Conservation (phyloP, 768 basidiomycete species). For the Suillus sp. region DNA sequence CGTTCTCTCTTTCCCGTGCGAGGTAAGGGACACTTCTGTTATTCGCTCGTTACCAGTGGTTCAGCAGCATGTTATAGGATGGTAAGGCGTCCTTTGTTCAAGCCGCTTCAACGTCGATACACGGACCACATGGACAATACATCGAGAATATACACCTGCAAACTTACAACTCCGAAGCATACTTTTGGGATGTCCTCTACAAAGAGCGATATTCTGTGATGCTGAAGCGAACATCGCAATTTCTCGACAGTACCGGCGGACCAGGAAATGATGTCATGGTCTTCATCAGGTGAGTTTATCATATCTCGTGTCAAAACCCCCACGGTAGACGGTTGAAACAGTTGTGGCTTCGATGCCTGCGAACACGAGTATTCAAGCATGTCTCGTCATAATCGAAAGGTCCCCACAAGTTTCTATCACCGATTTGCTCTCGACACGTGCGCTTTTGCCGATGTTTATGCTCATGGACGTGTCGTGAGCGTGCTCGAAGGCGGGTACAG, state of each 20-base stretch:
- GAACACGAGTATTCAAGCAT: slow-evolving; percentile 90
- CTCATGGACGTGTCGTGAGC: slow-evolving; percentile 74
- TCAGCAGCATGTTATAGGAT: slow-evolving; percentile 50
- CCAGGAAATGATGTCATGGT: slow-evolving; percentile 72
- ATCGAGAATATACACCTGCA: slow-evolving; percentile 87
- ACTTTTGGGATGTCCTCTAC: slow-evolving; percentile 81
- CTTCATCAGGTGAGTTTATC: slow-evolving; percentile 74
- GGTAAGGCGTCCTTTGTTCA: slow-evolving; percentile 78
- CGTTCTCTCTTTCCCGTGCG: slow-evolving; percentile 89
- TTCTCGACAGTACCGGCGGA: slow-evolving; percentile 66
- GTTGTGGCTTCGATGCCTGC: slow-evolving; percentile 94
- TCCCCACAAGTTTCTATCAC: slow-evolving; percentile 84
- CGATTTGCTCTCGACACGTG: slow-evolving; percentile 77
- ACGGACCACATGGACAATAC: slow-evolving; percentile 82
- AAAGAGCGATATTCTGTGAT: slow-evolving; percentile 61
- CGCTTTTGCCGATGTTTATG: slow-evolving; percentile 62
- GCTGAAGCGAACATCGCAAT: slow-evolving; percentile 67
- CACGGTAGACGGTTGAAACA: slow-evolving; percentile 29
- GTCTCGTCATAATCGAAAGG: slow-evolving; percentile 90
- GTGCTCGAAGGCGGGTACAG: slow-evolving; percentile 97
- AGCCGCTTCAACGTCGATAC: slow-evolving; percentile 82
- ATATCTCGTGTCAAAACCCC: background rate
- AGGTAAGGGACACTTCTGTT: slow-evolving; percentile 47
- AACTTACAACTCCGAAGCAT: slow-evolving; percentile 65
- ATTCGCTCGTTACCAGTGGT: background rate